A percentile compares a stretch with the other conserved stretches of the same genome.
These are phyloP conservation scores for Hymenoscyphus scutula DNA, from an alignment of 2,329 filamentous ascomycete genomes.

Conservation along the genomic window DNA sequence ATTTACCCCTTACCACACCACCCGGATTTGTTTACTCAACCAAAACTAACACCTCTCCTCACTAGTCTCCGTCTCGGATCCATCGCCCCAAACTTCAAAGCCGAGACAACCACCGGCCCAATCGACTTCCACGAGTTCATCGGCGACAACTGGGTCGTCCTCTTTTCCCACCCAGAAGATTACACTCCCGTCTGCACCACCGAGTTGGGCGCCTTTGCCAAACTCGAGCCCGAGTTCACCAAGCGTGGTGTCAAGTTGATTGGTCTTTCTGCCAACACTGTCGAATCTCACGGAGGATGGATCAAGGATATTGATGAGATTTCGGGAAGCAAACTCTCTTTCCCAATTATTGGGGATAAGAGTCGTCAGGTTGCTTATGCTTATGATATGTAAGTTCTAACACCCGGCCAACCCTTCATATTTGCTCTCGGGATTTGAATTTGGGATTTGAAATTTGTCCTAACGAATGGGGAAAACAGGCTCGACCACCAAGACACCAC, in stretches of 20 bases:
- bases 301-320: slow-evolving; percentile 86
- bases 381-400: slow-evolving; percentile 69
- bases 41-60: slow-evolving; percentile 1
- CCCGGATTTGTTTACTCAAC: background rate
- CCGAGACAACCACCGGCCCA: slow-evolving; percentile 72
- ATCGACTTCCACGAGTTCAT: slow-evolving; percentile 84
- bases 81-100: slow-evolving; percentile 77
- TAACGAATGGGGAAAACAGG: slow-evolving; percentile 45
- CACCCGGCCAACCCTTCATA: background rate
- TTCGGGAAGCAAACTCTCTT: slow-evolving; percentile 64
- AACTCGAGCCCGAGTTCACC: slow-evolving; percentile 82
- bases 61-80: slow-evolving; percentile 61
- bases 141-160: slow-evolving; percentile 73
- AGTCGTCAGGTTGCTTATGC: slow-evolving; percentile 71
- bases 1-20: background rate
- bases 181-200: slow-evolving; percentile 96
- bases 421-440: background rate
- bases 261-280: slow-evolving; percentile 82
- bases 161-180: slow-evolving; percentile 86
- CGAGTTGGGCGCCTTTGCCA: slow-evolving; percentile 89
- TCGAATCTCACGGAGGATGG: slow-evolving; percentile 82
- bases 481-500: slow-evolving; percentile 77
- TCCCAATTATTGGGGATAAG: slow-evolving; percentile 82
- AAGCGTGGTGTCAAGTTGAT: slow-evolving; percentile 89
- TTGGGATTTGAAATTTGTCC: background rate